Base-by-base conservation (phyloP, 78 protist species). In the Dictyostelium firmibasis region DNA sequence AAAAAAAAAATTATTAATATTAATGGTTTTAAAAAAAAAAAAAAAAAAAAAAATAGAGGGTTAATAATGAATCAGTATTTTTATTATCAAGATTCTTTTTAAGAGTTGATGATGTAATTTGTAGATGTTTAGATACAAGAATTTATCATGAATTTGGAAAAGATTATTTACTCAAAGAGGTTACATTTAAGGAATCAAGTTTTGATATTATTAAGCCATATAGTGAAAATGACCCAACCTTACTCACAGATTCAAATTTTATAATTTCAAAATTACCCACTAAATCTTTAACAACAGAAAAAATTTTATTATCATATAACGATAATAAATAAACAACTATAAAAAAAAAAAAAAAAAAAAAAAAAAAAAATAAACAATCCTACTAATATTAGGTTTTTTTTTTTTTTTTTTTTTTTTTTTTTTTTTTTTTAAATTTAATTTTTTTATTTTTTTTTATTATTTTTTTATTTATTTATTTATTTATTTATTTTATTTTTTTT, bases 61-160 rank as follows among this genome's bases (percentile, higher is more conserved):
- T 96, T 36, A 97, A 94, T 95, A 88, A 91, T 25, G 27, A 44
- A 27, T 92, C 89, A 74, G 83, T 94, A 41, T 95, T 95, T 81
- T 74, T 96, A 44, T 86, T 97, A 29, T 62, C 57, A 47, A 77
- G 98, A 69, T 84, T 64, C 91, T 91, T 69, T 69, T 44, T 97
- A 18, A 92, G 97, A 36, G 97, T 97, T 10, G 97, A 97, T 67
- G 95, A 83, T 36, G 97, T 96, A 27, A 36, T 97, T 11, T 20
- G 92, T 57, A 84, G 95, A 87, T 38, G 76, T 47, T 64, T 35
- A 35, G 98, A 96, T 76, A 95, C 97, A 10, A 78, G 98, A 75
- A 38, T 93, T 9, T 95, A 92, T 85, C 92, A 87, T 4, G 92
- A 85, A 33, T 92, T 92, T 72, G 92, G 85, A 47, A 47, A 75